Evolutionary conservation across 2,329 filamentous ascomycete genomes (phyloP).

Genomic region (Penicillium hesseltinei): DNA sequence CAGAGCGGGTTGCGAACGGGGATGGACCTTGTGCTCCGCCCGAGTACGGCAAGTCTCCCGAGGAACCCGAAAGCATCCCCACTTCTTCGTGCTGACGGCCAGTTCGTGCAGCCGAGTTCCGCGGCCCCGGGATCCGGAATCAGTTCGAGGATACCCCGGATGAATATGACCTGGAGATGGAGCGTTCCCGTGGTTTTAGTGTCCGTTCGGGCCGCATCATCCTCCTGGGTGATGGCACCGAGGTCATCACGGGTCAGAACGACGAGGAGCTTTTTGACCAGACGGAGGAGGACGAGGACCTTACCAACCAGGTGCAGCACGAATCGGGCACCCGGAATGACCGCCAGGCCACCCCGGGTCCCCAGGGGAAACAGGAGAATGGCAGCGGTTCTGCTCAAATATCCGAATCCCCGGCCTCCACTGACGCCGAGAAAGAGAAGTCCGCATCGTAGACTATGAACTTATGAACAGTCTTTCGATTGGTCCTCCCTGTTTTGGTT

Average conservation of each 20-base stretch:
- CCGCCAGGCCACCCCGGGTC: conserved; percentile 54
- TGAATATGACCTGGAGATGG: conserved; percentile 53
- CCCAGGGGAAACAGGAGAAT: conserved; percentile 38
- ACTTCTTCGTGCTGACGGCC: conserved; percentile 43
- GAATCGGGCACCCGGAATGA: conserved; percentile 39
- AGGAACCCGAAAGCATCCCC: conserved; percentile 39
- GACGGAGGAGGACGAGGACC: conserved; percentile 80
- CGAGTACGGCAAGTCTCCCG: conserved; percentile 88
- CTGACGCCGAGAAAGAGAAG: conserved; percentile 38
- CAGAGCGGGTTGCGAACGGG: conserved; percentile 88
- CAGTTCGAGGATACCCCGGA: conserved; percentile 74
- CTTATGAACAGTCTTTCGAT: conserved; percentile 9
- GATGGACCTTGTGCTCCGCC: conserved; percentile 97
- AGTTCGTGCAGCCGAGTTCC: conserved; percentile 69
- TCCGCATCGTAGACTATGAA: conserved; percentile 29
- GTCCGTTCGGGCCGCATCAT: conserved; percentile 81
- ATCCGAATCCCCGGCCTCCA: conserved; percentile 40
- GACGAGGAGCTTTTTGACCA: conserved; percentile 94
- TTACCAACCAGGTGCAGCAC: conserved; percentile 76
- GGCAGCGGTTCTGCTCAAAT: conserved; percentile 23
- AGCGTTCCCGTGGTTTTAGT: conserved; percentile 65
- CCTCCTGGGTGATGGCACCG: conserved; percentile 90
- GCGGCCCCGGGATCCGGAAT: conserved; percentile 76
- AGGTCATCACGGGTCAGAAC: conserved; percentile 82
- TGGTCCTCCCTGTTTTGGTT: conserved; percentile 16